phyloP scores from a whole-genome alignment of 2,329 filamentous ascomycete species.

The Leptosphaerulina australis region DNA sequence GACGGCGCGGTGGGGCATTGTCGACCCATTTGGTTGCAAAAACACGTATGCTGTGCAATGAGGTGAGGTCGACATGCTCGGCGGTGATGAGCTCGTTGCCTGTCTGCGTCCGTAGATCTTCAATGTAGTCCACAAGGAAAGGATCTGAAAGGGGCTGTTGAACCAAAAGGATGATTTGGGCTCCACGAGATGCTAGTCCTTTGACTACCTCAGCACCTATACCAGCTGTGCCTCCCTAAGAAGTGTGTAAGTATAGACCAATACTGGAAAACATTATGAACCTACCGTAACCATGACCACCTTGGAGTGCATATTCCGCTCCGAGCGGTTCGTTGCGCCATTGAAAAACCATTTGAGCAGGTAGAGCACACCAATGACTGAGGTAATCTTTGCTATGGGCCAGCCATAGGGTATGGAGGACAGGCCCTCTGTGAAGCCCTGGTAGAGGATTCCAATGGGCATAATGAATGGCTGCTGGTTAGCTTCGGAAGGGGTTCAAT shows the following conservation, averaged over 20 bases:
- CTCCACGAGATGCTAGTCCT: conserved; percentile 78
- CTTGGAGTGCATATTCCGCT: conserved; percentile 89
- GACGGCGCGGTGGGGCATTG: conserved; percentile 82
- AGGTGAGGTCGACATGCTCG: conserved; percentile 88
- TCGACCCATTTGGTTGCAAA: conserved; percentile 99
- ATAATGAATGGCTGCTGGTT: conserved; percentile 50
- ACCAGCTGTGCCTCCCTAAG: conserved; percentile 84
- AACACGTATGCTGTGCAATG: conserved; percentile 84
- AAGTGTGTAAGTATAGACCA: conserved; percentile 22
- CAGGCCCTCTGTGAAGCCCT: conserved; percentile 61
- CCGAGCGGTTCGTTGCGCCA: conserved; percentile 74
- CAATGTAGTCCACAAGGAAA: conserved; percentile 90
- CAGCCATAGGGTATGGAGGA: conserved; percentile 60
- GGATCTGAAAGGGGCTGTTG: conserved; percentile 80
- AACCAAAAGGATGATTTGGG: conserved; percentile 89
- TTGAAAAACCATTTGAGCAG: conserved; percentile 76
- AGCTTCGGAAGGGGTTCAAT: conserved; percentile 29
- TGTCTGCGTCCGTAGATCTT: conserved; percentile 78
- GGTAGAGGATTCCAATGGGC: conserved; percentile 65
- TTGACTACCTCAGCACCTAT: conserved; percentile 80
- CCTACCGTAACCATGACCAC: conserved; percentile 87
- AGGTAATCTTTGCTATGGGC: conserved; percentile 59
- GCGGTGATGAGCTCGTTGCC: conserved; percentile 90
- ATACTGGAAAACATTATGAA: not conserved
- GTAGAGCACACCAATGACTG: conserved; percentile 59